phyloP scores from a whole-genome alignment of 495 filamentous ascomycete species.

The Talaromyces proteolyticus region DNA sequence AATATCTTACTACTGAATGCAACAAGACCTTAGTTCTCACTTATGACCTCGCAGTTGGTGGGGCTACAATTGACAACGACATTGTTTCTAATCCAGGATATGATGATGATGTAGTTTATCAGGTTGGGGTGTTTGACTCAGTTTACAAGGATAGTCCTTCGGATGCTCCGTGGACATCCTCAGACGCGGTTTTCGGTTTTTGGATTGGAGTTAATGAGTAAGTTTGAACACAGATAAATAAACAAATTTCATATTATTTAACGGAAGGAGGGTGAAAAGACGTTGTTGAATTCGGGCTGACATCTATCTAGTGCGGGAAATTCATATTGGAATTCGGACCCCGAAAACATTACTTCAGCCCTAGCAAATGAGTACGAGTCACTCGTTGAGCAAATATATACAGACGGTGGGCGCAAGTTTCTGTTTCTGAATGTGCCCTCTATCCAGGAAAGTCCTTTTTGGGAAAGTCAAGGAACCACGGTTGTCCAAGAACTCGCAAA shows the following conservation, averaged over 20 bases:
- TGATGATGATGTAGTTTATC: slow-evolving; percentile 20
- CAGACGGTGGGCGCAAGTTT: slow-evolving; percentile 65
- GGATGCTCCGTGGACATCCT: slow-evolving; percentile 48
- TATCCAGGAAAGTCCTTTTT: slow-evolving; percentile 55
- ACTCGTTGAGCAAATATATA: slow-evolving; percentile 52
- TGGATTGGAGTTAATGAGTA: slow-evolving; percentile 70
- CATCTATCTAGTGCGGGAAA: slow-evolving; percentile 53
- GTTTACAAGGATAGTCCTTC: slow-evolving; percentile 22
- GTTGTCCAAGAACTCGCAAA: slow-evolving; percentile 16
- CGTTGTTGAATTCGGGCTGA: slow-evolving; percentile 2
- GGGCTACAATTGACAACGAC: slow-evolving; percentile 59
- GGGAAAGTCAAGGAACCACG: slow-evolving; percentile 18
- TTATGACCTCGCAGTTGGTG: slow-evolving; percentile 66
- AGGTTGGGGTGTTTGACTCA: slow-evolving; percentile 22
- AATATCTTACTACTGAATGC: slow-evolving; percentile 56
- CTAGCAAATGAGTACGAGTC: slow-evolving; percentile 55
- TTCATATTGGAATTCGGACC: slow-evolving; percentile 44
- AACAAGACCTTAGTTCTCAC: slow-evolving; percentile 54
- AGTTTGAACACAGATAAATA: no score
- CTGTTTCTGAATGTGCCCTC: slow-evolving; percentile 69
- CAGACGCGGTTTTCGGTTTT: slow-evolving; percentile 51
- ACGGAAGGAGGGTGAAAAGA: background rate
- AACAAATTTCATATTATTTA: background rate
- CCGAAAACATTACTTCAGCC: slow-evolving; percentile 34
- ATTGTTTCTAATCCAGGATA: slow-evolving; percentile 38